These are phyloP conservation scores for Paraconiothyrium sp. DNA, from an alignment of 2,329 filamentous ascomycete genomes.

Conservation along the genomic window DNA sequence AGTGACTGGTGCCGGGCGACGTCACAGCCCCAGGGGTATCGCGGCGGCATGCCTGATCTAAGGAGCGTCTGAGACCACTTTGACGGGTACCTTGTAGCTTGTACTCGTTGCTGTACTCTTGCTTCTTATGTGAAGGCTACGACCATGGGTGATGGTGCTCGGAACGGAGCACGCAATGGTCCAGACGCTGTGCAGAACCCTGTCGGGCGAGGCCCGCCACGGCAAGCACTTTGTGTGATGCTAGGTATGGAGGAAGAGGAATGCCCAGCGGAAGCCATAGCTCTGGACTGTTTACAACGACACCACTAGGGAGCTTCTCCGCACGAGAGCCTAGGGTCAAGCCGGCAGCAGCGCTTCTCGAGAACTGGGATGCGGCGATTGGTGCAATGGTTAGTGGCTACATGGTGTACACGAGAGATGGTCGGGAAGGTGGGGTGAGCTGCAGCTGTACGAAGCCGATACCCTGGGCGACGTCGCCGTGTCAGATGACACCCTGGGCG, in stretches of 20 bases:
- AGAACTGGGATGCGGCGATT: constrained; percentile 22
- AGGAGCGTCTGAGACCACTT: too few relatives aligned
- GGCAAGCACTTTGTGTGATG: constrained; percentile 8
- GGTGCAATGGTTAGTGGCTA: constrained; percentile 27
- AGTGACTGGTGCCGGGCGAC: constrained; percentile 6
- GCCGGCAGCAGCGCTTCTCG: constrained; percentile 45
- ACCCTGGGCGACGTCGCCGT: constrained; percentile 16
- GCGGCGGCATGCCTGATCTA: too few relatives aligned
- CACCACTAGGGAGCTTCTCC: constrained; percentile 32
- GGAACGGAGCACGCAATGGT: neutral
- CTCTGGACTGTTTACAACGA: constrained; percentile 25
- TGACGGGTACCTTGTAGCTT: too few relatives aligned
- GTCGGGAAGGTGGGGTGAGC: constrained; percentile 3
- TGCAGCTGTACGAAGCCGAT: neutral
- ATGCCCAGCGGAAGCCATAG: constrained; percentile 7
- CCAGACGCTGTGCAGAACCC: neutral
- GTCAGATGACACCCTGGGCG: constrained; percentile 44
- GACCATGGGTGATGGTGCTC: too few relatives aligned
- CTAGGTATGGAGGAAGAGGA: neutral
- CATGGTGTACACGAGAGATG: constrained; percentile 23
- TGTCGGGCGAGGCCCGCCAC: neutral
- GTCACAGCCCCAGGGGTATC: neutral
- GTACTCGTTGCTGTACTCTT: too few relatives aligned
- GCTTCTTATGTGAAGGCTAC: too few relatives aligned
- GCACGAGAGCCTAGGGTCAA: constrained; percentile 31